These are phyloP conservation scores for Selaginella tamariscina DNA, from an alignment of 75 land plant species.

Conservation along the genomic window DNA sequence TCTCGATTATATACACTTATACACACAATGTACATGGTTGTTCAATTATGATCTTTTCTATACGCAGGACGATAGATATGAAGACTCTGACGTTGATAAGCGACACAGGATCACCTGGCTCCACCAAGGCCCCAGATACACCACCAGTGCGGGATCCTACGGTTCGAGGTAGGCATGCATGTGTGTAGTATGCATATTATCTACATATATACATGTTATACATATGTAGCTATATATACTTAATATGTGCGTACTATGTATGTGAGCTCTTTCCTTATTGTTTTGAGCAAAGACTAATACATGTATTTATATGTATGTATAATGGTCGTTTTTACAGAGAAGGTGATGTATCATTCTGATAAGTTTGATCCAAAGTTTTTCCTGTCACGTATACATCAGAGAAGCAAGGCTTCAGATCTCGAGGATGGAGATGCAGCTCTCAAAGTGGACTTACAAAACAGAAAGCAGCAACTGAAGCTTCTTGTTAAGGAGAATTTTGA, in stretches of 20 bases:
- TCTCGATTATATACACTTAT: too few species aligned
- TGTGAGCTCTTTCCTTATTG: too few species aligned
- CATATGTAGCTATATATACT: too few species aligned
- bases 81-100: background rate
- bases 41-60: background rate
- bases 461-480: constrained; percentile 82
- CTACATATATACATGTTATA: too few species aligned
- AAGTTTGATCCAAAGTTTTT: constrained; percentile 78
- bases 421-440: constrained; percentile 78
- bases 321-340: constrained; percentile 45
- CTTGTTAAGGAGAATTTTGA: constrained; percentile 97
- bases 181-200: too few species aligned
- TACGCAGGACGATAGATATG: background rate
- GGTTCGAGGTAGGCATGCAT: background rate
- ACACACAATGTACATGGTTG: too few species aligned
- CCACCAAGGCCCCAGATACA: too few species aligned
- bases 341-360: constrained; percentile 69
- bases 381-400: constrained; percentile 68
- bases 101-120: background rate
- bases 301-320: background rate
- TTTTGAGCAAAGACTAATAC: background rate
- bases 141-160: background rate
- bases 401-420: constrained; percentile 64
- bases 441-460: constrained; percentile 66
- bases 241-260: too few species aligned